Evolutionary conservation across 805 yeast genomes (phyloP).

Genomic region (Wickerhamiella hasegawae): DNA sequence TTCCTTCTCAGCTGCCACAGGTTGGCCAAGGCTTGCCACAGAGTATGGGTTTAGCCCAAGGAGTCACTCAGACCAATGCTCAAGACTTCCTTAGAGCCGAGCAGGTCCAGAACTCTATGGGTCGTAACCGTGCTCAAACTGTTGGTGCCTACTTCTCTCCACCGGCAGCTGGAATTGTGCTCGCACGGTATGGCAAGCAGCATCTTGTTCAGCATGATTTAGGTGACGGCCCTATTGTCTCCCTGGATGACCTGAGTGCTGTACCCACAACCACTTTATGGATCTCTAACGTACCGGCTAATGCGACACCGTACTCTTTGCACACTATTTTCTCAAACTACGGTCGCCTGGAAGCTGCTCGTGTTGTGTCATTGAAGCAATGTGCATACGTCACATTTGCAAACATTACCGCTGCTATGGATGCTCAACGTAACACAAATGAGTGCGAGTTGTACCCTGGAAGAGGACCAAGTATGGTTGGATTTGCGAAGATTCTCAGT

Average conservation of each 20-base stretch:
- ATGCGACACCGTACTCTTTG: slow-evolving; percentile 37
- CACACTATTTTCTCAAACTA: slow-evolving; percentile 44
- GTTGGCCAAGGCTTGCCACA: too few species aligned
- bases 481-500: slow-evolving; percentile 57
- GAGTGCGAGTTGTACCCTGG: slow-evolving; percentile 77
- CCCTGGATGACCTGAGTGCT: slow-evolving; percentile 11
- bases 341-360: slow-evolving; percentile 45
- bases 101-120: too few species aligned
- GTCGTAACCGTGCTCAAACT: too few species aligned
- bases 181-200: slow-evolving; percentile 10
- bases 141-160: not conserved
- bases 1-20: too few species aligned
- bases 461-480: slow-evolving; percentile 51
- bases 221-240: slow-evolving; percentile 1
- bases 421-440: slow-evolving; percentile 60
- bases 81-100: too few species aligned
- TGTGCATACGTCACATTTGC: slow-evolving; percentile 59
- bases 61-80: too few species aligned
- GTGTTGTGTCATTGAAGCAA: slow-evolving; percentile 32
- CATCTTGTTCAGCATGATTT: slow-evolving; percentile 7
- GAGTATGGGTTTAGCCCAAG: too few species aligned
- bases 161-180: slow-evolving; percentile 10
- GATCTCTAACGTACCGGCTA: slow-evolving; percentile 63
- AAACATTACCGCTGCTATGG: slow-evolving; percentile 57
- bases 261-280: slow-evolving; percentile 39